phyloP scores from a whole-genome alignment of 2,329 filamentous ascomycete genomes.

The Camillea tinctor region DNA sequence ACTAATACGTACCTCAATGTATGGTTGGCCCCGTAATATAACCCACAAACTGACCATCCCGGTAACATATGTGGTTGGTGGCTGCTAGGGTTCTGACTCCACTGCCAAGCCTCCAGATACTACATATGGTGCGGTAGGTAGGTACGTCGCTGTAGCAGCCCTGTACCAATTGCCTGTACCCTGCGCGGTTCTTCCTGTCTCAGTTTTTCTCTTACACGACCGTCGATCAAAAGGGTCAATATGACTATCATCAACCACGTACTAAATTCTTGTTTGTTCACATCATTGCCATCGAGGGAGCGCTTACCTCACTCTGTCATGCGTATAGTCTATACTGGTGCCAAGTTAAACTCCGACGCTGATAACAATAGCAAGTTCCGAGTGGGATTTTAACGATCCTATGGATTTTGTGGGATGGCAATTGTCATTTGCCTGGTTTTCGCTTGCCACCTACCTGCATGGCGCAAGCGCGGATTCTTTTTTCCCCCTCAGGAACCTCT shows the following conservation, averaged over 20 bases:
- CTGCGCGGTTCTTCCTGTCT: neutral
- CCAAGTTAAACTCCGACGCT: neutral
- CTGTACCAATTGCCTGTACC: neutral
- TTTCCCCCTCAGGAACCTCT: conserved; percentile 9
- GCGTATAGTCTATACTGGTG: neutral
- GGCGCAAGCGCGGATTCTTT: conserved; percentile 1
- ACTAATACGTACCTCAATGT: too few relatives aligned
- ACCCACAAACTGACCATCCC: too few relatives aligned
- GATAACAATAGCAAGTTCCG: neutral
- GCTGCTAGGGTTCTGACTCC: too few relatives aligned
- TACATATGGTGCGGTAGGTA: too few relatives aligned
- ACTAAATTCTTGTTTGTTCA: neutral
- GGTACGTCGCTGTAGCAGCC: too few relatives aligned
- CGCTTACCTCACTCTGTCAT: neutral
- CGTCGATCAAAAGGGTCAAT: neutral
- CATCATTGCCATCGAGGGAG: neutral
- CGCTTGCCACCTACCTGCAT: conserved; percentile 14
- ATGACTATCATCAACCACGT: neutral
- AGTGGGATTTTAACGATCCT: conserved; percentile 4
- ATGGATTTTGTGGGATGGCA: conserved; percentile 3
- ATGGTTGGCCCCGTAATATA: too few relatives aligned
- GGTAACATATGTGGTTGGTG: too few relatives aligned
- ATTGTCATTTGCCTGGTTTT: conserved; percentile 12
- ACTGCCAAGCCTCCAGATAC: too few relatives aligned
- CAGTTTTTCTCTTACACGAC: neutral